These are phyloP conservation scores for Parasitella parasitica DNA, from an alignment of 371 early-diverging fungal species.

Conservation along the genomic window DNA sequence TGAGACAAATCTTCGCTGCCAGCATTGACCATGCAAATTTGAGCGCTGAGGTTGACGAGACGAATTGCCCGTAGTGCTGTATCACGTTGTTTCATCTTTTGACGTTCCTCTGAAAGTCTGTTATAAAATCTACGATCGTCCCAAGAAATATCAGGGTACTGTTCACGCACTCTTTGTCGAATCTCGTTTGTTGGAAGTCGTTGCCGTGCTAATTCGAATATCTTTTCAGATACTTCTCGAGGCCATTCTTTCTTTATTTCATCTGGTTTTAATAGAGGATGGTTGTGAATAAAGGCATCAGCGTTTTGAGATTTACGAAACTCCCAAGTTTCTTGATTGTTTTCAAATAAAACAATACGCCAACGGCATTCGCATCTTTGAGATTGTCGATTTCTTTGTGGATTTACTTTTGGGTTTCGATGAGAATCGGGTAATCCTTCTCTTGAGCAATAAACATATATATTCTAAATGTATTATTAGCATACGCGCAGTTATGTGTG, in stretches of 20 bases:
- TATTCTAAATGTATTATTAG: conserved; percentile 39
- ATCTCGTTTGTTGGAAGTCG: conserved; percentile 58
- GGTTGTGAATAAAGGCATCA: conserved; percentile 60
- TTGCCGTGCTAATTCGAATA: conserved; percentile 55
- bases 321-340: conserved; percentile 48
- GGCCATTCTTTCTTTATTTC: conserved; percentile 66
- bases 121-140: conserved; percentile 68
- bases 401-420: conserved; percentile 55
- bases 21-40: conserved; percentile 40
- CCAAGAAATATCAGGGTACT: conserved; percentile 58
- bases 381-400: conserved; percentile 59
- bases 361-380: conserved; percentile 67
- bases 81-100: conserved; percentile 56
- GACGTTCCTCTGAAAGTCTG: conserved; percentile 61
- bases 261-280: conserved; percentile 58
- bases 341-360: conserved; percentile 62
- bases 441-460: conserved; percentile 65
- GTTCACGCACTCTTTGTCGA: conserved; percentile 50
- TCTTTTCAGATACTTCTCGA: conserved; percentile 53
- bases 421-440: conserved; percentile 65
- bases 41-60: conserved; percentile 36
- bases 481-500: neutral
- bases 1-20: conserved; percentile 49
- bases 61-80: conserved; percentile 50
- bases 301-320: conserved; percentile 65